A percentile compares a stretch with the other conserved stretches of the same genome.
phyloP scores from a whole-genome alignment of 441 rosid genomes.

The Erodium texanum region DNA sequence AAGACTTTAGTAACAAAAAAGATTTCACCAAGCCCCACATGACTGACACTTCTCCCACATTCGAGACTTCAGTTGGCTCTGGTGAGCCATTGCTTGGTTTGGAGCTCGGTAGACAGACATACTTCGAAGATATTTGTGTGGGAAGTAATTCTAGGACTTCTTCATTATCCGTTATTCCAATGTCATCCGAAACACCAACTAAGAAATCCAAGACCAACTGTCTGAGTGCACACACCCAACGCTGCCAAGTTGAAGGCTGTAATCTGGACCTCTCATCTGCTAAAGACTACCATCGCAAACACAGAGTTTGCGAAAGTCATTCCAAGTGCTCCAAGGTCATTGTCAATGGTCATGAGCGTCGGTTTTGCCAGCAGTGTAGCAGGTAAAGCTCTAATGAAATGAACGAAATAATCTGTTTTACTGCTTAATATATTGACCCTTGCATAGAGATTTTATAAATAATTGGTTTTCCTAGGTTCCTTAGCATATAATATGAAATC shows the following conservation, averaged over 20 bases:
- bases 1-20: conserved; percentile 29
- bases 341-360: conserved; percentile 65
- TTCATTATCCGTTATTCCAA: conserved; percentile 2
- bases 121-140: conserved; percentile 17
- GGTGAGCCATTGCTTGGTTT: conserved; percentile 48
- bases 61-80: conserved; percentile 17
- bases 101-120: conserved; percentile 63
- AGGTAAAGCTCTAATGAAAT: conserved; percentile 31
- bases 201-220: conserved; percentile 47
- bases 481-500: neutral
- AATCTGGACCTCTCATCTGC: conserved; percentile 68
- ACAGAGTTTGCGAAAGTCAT: conserved; percentile 73
- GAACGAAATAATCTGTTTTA: neutral
- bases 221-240: conserved; percentile 37
- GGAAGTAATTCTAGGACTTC: conserved; percentile 16
- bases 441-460: neutral
- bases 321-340: conserved; percentile 68
- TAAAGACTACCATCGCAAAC: conserved; percentile 75
- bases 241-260: conserved; percentile 81
- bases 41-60: conserved; percentile 20
- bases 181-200: conserved; percentile 33
- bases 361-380: conserved; percentile 98
- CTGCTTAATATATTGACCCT: neutral
- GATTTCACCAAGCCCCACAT: conserved; percentile 27
- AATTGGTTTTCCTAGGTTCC: neutral